Evolutionary conservation across 176 grass and related monocot genomes (phyloP), one percentile per base, ranked within the genome.

Genomic region (Otatea glauca): DNA sequence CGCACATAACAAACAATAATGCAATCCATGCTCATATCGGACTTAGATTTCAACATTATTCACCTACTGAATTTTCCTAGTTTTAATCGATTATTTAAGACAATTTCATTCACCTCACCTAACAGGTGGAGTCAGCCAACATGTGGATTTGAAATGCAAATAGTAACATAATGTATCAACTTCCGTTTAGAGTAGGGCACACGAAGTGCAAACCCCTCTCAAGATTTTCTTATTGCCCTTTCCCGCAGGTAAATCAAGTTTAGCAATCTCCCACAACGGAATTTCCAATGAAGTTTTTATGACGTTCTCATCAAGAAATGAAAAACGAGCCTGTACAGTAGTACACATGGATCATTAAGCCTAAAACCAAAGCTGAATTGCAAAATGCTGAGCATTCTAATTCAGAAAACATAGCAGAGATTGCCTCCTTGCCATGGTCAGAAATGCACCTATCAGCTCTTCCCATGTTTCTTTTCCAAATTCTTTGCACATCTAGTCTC

Each of bases 391-490:
- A 70, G 27, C 38, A 51, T 68, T 65, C 11, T 35, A 16, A 81
- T 77, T 82, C 34, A 45, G 29, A 65, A 87, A 58, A 56, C 24
- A 79, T 7, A 59, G 25, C 74, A 70, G 49, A 49, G 15, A 75
- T 55, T 92, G 92, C 96, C 91, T 99, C 96, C 45, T 99, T 99
- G 78, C 93, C 93, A 89, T 83, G 89, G 81, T 95, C 93, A 64
- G 93, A 96, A 82, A 96, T 92, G 76, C 96, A 99, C 78, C 93
- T 81, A 79, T 99, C 96, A 77, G 96, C 91, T 91, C 96, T 96
- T 84, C 96, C 93, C 96, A 99, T 92, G 82, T 99, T 99, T 81
- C 96, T 87, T 94, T 99, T 99, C 96, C 93, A 99, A 81, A 99
- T 99, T 80, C 93, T 90, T 77, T 91, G 93, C 78, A 99, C 88